Evolutionary conservation across 768 basidiomycete species (phyloP).

Genomic region (Vishniacozyma victoriae): DNA sequence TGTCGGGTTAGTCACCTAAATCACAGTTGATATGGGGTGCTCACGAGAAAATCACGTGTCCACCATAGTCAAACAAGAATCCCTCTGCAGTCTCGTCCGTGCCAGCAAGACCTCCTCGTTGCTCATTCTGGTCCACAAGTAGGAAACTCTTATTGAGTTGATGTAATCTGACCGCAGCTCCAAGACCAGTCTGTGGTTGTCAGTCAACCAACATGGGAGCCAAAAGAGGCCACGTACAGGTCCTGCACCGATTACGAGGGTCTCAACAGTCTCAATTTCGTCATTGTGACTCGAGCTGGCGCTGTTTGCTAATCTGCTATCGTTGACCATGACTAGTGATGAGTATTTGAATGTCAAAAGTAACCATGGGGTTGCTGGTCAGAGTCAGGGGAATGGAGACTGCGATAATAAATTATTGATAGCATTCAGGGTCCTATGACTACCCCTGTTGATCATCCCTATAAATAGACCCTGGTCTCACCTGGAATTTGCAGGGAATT

Average conservation of each 20-base stretch:
- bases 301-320: too few relatives aligned
- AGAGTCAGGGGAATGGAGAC: too few relatives aligned
- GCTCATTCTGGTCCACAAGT: constrained; percentile 40
- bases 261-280: constrained; percentile 22
- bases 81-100: constrained; percentile 47
- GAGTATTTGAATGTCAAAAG: too few relatives aligned
- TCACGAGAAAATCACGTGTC: constrained; percentile 50
- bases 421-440: too few relatives aligned
- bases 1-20: constrained; percentile 1
- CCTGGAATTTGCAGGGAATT: too few relatives aligned
- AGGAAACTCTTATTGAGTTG: constrained; percentile 41
- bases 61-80: constrained; percentile 49
- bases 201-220: too few relatives aligned
- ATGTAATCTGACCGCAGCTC: constrained; percentile 48
- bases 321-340: too few relatives aligned
- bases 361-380: too few relatives aligned
- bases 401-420: too few relatives aligned
- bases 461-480: too few relatives aligned
- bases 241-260: constrained; percentile 47
- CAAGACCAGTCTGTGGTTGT: constrained; percentile 45
- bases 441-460: too few relatives aligned
- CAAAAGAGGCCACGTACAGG: constrained; percentile 40
- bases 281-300: too few relatives aligned
- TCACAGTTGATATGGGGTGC: constrained; percentile 3
- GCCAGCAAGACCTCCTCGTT: constrained; percentile 47